phyloP scores from a whole-genome alignment of 169 alveolate genomes.

The Plasmodium coatneyi region DNA sequence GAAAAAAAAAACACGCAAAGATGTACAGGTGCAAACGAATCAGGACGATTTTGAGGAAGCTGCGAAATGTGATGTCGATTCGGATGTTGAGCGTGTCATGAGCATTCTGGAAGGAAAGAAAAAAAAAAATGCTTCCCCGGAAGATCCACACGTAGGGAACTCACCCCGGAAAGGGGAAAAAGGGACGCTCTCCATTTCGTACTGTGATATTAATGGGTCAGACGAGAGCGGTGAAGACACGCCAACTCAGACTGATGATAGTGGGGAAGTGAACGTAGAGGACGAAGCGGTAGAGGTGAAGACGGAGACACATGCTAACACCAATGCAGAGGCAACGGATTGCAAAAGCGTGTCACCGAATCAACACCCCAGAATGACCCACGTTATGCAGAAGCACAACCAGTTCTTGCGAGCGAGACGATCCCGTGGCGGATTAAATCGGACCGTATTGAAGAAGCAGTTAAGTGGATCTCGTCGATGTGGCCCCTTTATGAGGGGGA shows the following conservation, averaged over 20 bases:
- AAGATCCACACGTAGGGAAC: neutral
- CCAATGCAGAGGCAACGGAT: neutral
- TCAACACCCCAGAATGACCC: neutral
- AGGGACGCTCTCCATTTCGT: neutral
- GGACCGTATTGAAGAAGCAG: neutral
- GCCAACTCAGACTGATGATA: neutral
- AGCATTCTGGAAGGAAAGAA: constrained; percentile 22
- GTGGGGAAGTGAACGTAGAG: neutral
- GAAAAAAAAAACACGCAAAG: constrained; percentile 11
- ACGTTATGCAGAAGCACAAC: neutral
- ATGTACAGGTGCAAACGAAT: constrained; percentile 62
- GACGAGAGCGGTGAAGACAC: neutral
- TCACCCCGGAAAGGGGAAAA: neutral
- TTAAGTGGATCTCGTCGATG: neutral
- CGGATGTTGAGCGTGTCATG: constrained; percentile 10
- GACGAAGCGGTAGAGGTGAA: neutral
- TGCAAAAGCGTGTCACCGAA: neutral
- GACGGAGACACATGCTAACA: neutral
- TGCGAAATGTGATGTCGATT: neutral
- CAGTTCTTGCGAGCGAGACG: neutral
- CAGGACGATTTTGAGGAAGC: neutral
- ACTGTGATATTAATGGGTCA: neutral
- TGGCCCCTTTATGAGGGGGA: neutral
- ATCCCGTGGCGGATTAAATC: neutral
- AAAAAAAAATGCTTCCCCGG: neutral